A percentile compares a stretch with the other conserved stretches of the same genome.
These are phyloP conservation scores for Ilyonectria robusta DNA, from an alignment of 2,329 filamentous ascomycete genomes.

Conservation along the genomic window DNA sequence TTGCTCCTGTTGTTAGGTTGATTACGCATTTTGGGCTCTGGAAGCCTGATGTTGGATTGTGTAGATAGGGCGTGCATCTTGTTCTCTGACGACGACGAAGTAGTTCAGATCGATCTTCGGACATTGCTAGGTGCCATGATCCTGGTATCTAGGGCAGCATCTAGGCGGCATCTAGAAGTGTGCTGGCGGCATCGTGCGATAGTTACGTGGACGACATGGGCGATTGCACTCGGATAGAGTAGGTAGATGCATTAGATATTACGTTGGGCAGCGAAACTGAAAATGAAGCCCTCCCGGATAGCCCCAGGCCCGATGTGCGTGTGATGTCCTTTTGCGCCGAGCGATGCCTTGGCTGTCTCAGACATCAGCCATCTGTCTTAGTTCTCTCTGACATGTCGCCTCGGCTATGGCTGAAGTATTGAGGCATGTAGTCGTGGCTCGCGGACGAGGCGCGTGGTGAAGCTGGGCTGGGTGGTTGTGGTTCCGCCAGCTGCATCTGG, in stretches of 20 bases:
- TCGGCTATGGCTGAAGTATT: constrained; percentile 17
- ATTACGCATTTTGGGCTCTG: constrained; percentile 15
- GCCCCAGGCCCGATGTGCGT: not conserved
- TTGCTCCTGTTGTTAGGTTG: not conserved
- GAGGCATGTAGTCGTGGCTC: constrained; percentile 6
- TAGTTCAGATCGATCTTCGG: constrained; percentile 1
- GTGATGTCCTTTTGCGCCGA: constrained; percentile 2
- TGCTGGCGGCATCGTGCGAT: constrained; percentile 15
- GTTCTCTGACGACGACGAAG: not conserved
- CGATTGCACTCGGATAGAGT: not conserved
- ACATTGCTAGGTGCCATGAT: not conserved
- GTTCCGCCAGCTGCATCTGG: not conserved
- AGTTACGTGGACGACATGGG: constrained; percentile 5
- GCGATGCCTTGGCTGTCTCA: constrained; percentile 10
- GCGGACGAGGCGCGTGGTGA: constrained; percentile 8
- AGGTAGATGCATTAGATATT: constrained; percentile 6
- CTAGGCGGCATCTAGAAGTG: not conserved
- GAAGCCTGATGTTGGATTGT: constrained; percentile 17
- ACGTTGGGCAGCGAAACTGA: constrained; percentile 27
- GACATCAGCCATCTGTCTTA: constrained; percentile 11
- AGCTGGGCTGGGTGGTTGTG: constrained; percentile 9
- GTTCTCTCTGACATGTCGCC: constrained; percentile 21
- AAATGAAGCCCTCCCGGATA: constrained; percentile 6
- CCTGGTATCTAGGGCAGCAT: constrained; percentile 11
- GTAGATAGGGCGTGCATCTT: constrained; percentile 1